Conservation (phyloP, 78 protist species). For the Dictyostelium brefeldianum region DNA sequence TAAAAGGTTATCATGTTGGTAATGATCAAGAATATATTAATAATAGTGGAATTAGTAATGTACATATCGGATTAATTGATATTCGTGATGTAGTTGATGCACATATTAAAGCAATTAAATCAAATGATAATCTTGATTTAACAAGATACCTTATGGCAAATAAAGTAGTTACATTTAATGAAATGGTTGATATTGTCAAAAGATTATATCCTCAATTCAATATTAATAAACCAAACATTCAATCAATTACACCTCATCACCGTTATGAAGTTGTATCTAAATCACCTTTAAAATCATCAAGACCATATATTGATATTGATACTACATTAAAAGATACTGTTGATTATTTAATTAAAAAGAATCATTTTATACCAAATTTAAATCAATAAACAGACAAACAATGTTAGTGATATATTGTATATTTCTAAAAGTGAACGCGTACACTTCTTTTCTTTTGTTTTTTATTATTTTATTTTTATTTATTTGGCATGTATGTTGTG, state of each 20-base stretch:
- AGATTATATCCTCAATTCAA: conserved; percentile 17
- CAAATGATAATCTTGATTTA: neutral
- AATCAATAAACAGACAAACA: too few relatives aligned
- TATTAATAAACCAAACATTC: neutral
- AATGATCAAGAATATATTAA: too few relatives aligned
- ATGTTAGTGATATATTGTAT: too few relatives aligned
- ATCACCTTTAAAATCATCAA: neutral
- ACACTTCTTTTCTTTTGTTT: too few relatives aligned
- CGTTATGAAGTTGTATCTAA: neutral
- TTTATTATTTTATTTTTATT: too few relatives aligned
- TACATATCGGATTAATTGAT: conserved; percentile 16
- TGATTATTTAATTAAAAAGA: too few relatives aligned
- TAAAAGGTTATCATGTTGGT: neutral
- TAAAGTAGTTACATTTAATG: conserved; percentile 4
- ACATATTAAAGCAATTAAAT: neutral
- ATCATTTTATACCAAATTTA: too few relatives aligned
- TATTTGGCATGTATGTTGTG: too few relatives aligned
- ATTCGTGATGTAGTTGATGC: conserved; percentile 12
- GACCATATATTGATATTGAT: neutral
- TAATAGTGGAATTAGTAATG: too few relatives aligned
- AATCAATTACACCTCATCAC: neutral
- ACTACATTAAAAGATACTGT: neutral
- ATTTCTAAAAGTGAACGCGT: too few relatives aligned
- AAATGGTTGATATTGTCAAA: neutral
- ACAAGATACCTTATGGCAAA: neutral